Evolutionary conservation across 495 filamentous ascomycete species (phyloP), one percentile per base, ranked within the genome.

Genomic region (Penicillium bovifimosum): DNA sequence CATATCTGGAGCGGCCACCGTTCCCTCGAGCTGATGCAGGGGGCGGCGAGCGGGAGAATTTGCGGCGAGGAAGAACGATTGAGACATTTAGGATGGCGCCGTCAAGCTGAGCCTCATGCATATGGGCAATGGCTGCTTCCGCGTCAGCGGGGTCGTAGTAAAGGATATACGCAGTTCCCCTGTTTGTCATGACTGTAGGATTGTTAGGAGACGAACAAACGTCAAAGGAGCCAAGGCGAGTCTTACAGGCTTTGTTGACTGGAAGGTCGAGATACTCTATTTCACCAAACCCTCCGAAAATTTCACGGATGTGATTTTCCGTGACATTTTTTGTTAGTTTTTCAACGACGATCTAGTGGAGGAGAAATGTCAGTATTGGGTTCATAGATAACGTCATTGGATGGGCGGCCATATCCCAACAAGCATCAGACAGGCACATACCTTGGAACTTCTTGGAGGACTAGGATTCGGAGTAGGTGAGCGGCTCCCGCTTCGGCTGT

Each of bases 41-140:
- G 20, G 76, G 77, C 7, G 77, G 77, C 18, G 76, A 78, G 8
- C 70, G 72, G 17, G 77, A 80, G 47, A 80, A 80, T 40, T 65
- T 71, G 52, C 88, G 86, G 44, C 90, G 86, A 1, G 92, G 92
- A 20, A 96, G 75, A 20, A 97, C 91, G 56, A 97, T 95, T 47
- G 91, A 96, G 24, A 99, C 93, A 58, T 85, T 87, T 66, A 99
- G 84, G 16, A 84, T 70, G 13, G 86, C 80, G 34, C 93, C 95
- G 72, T 99, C 93, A 38, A 99, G 73, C 57, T 96, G 89, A 11
- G 90, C 90, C 76, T 99, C 93, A 66, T 99, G 95, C 95, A 99
- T 97, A 63, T 96, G 87, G 40, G 91, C 83, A 58, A 99, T 95
- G 20, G 93, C 93, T 14, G 83, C 76, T 61, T 96, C 90, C 32